Conservation (phyloP, 805 yeast species). For the Pichia insulana region DNA sequence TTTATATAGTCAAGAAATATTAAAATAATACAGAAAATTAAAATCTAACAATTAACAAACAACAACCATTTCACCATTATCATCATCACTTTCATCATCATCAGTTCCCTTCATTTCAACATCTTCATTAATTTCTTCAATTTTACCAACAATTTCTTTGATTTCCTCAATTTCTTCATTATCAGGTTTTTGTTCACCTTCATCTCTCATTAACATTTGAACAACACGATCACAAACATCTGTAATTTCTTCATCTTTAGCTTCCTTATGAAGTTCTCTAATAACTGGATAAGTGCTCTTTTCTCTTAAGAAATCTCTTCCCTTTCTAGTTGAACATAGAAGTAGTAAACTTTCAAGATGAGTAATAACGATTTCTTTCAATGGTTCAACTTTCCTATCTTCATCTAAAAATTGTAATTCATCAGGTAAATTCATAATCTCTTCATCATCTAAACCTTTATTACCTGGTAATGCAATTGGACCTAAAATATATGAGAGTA, state of each 20-base stretch:
- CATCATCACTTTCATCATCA: slow-evolving; percentile 13
- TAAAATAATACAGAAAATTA: too few relatives aligned
- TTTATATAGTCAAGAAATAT: not conserved
- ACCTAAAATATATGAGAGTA: slow-evolving; percentile 71
- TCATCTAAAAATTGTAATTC: slow-evolving; percentile 73
- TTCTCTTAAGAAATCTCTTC: slow-evolving; percentile 70
- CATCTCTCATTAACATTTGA: slow-evolving; percentile 90
- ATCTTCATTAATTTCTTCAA: slow-evolving; percentile 10
- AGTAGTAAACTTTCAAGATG: slow-evolving; percentile 76
- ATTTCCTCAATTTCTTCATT: slow-evolving; percentile 38
- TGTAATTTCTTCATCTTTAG: slow-evolving; percentile 34
- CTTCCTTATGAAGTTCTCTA: slow-evolving; percentile 71
- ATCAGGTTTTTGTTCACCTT: slow-evolving; percentile 43
- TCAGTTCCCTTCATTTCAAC: slow-evolving; percentile 6
- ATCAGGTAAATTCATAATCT: slow-evolving; percentile 79
- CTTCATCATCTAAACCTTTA: slow-evolving; percentile 64
- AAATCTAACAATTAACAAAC: slow-evolving; percentile 8
- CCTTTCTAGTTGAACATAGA: slow-evolving; percentile 63
- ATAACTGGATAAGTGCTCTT: slow-evolving; percentile 79
- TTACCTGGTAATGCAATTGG: slow-evolving; percentile 66
- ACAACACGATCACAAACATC: slow-evolving; percentile 80
- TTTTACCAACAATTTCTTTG: slow-evolving; percentile 39
- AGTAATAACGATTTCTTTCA: slow-evolving; percentile 50
- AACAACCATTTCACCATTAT: slow-evolving; percentile 10
- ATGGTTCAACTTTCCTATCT: slow-evolving; percentile 71